phyloP scores from a whole-genome alignment of 106 monocot genomes.

The Allium cepa region DNA sequence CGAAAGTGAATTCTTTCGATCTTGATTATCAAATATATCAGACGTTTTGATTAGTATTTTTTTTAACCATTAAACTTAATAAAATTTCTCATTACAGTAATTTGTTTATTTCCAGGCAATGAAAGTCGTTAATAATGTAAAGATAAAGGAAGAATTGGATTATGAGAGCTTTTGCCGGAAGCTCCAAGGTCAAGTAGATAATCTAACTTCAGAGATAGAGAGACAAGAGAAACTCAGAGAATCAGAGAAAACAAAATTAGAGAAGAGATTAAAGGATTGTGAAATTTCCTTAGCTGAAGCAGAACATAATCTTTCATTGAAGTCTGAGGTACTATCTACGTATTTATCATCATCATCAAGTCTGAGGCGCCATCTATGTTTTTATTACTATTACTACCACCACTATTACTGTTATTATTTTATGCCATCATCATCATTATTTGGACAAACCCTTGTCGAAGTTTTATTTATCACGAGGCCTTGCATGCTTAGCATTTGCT shows the following conservation, averaged over 20 bases:
- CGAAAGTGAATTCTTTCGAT: not conserved
- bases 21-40: too few species aligned
- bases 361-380: not conserved
- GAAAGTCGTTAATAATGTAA: slow-evolving; percentile 70
- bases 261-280: slow-evolving; percentile 37
- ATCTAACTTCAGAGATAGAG: slow-evolving; percentile 58
- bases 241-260: slow-evolving; percentile 41
- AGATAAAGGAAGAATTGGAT: slow-evolving; percentile 77
- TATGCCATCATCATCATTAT: too few species aligned
- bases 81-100: too few species aligned
- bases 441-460: too few species aligned
- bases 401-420: not conserved
- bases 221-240: slow-evolving; percentile 46
- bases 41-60: too few species aligned
- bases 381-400: not conserved
- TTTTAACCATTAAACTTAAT: not conserved
- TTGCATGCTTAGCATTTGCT: too few species aligned
- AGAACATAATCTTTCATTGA: slow-evolving; percentile 22
- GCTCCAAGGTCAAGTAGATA: slow-evolving; percentile 53
- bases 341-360: not conserved
- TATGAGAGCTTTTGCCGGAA: slow-evolving; percentile 64
- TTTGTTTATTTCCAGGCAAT: slow-evolving; percentile 45
- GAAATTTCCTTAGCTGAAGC: slow-evolving; percentile 39
- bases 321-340: slow-evolving; percentile 40
- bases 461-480: too few species aligned